Conservation (phyloP, 331 rosid genomes). For the Pyracantha coccinea region DNA sequence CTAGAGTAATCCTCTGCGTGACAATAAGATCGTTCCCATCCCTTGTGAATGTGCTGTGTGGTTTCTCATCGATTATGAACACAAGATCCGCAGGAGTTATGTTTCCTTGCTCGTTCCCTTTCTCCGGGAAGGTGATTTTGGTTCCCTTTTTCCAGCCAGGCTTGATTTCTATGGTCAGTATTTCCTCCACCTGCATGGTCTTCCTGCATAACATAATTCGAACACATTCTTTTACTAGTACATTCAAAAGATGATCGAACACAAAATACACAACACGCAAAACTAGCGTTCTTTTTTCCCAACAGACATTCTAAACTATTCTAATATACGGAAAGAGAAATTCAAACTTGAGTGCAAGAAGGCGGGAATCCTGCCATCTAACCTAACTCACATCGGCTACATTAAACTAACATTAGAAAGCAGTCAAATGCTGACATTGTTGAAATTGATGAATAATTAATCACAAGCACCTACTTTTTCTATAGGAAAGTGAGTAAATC, state of each 20-base stretch:
- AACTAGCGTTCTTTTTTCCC: not conserved
- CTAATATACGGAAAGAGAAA: not conserved
- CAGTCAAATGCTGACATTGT: not conserved
- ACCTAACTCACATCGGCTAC: not conserved
- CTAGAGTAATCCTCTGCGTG: conserved; percentile 45
- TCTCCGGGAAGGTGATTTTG: conserved; percentile 79
- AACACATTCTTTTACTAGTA: not conserved
- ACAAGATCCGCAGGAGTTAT: conserved; percentile 65
- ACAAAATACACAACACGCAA: not conserved
- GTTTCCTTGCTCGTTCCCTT: conserved; percentile 68
- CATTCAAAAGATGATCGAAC: not conserved
- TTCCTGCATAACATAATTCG: conserved; percentile 28
- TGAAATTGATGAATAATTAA: not conserved
- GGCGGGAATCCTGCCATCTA: not conserved
- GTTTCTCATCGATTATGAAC: conserved; percentile 81
- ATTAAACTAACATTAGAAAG: not conserved
- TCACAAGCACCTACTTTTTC: not conserved
- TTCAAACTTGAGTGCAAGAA: not conserved
- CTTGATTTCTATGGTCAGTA: conserved; percentile 62
- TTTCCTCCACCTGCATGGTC: conserved; percentile 68
- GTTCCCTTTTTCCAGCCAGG: conserved; percentile 99
- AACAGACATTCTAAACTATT: not conserved
- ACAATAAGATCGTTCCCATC: conserved; percentile 70
- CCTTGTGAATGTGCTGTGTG: conserved; percentile 69
- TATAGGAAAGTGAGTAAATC: no score